These are phyloP conservation scores for Elsinoe ampelina DNA, from an alignment of 2,329 filamentous ascomycete species.

Conservation along the genomic window DNA sequence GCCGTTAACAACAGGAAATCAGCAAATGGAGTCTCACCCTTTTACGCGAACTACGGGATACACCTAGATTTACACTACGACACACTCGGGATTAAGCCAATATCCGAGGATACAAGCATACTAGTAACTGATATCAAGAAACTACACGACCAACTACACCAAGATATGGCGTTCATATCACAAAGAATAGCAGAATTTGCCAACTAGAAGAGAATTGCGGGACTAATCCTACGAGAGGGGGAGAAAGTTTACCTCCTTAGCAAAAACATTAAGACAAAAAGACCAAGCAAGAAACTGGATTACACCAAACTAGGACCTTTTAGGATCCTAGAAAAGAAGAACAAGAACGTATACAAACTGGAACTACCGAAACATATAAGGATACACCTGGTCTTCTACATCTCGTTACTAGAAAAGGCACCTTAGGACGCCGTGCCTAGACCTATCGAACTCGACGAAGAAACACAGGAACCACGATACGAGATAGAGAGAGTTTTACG, in stretches of 20 bases:
- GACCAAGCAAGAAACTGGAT: slow-evolving; percentile 15
- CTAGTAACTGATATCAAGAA: not conserved
- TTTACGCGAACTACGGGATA: not conserved
- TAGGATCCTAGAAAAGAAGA: slow-evolving; percentile 8
- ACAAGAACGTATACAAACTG: too few relatives aligned
- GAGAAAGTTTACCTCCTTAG: too few relatives aligned
- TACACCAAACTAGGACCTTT: slow-evolving; percentile 15
- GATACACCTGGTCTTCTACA: slow-evolving; percentile 17
- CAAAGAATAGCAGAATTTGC: not conserved
- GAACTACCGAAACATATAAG: slow-evolving; percentile 7
- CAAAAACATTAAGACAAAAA: slow-evolving; percentile 15
- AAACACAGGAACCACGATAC: not conserved
- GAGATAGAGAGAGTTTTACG: not conserved
- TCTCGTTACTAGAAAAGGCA: slow-evolving; percentile 13
- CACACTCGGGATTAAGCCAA: slow-evolving; percentile 11
- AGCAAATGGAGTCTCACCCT: not conserved
- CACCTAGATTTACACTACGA: too few relatives aligned
- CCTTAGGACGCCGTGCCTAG: not conserved
- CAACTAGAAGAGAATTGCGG: too few relatives aligned
- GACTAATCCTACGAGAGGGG: too few relatives aligned
- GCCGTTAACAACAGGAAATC: slow-evolving; percentile 11
- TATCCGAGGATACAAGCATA: slow-evolving; percentile 9
- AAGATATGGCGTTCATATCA: slow-evolving; percentile 6
- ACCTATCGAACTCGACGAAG: not conserved
- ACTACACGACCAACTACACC: slow-evolving; percentile 1